These are phyloP conservation scores for Suillus decipiens DNA, from an alignment of 768 basidiomycete genomes.

Conservation along the genomic window DNA sequence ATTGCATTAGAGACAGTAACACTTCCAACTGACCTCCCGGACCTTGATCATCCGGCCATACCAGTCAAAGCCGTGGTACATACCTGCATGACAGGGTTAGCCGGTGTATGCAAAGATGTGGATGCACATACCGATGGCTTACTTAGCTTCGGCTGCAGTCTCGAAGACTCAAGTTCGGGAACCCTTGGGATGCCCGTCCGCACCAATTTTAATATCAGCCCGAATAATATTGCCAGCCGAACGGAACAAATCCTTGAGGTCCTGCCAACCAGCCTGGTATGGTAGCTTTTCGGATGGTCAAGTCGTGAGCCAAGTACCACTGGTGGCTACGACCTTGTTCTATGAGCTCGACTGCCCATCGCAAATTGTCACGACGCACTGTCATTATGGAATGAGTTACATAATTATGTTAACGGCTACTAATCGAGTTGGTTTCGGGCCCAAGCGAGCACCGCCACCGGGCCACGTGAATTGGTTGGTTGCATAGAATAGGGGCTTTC, in stretches of 20 bases:
- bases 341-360: too few species aligned
- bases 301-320: too few species aligned
- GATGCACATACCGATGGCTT: conserved; percentile 77
- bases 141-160: conserved; percentile 84
- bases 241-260: conserved; percentile 96
- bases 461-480: too few species aligned
- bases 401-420: too few species aligned
- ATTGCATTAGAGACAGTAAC: conserved; percentile 4
- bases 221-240: conserved; percentile 93
- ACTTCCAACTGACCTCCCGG: conserved; percentile 65
- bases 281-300: conserved; percentile 59
- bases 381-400: too few species aligned
- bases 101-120: not conserved
- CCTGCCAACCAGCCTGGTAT: conserved; percentile 98
- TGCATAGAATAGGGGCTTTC: not conserved
- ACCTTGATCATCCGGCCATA: conserved; percentile 95
- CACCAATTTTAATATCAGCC: conserved; percentile 93
- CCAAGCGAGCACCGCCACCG: too few species aligned
- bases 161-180: conserved; percentile 98
- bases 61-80: conserved; percentile 98
- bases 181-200: conserved; percentile 91
- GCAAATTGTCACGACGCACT: too few species aligned
- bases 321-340: too few species aligned
- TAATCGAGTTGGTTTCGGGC: too few species aligned
- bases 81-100: conserved; percentile 48